Evolutionary conservation across 106 monocot species (phyloP).

Genomic region (Triglochin maritima): DNA sequence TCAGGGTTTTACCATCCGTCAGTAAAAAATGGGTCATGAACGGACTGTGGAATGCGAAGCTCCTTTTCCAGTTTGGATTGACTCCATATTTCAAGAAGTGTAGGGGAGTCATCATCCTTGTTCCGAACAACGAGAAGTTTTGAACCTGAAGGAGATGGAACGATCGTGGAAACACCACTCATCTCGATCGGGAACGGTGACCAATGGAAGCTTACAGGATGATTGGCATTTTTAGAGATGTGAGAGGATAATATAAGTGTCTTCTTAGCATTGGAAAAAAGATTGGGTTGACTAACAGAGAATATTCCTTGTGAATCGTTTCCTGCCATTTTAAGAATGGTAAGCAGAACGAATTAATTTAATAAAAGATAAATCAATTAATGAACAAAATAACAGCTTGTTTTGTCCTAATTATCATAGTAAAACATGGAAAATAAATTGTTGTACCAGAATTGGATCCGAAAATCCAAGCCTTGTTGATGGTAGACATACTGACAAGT

Average conservation of each 20-base stretch:
- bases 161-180: conserved; percentile 49
- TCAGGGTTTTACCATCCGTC: conserved; percentile 68
- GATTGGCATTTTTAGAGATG: conserved; percentile 35
- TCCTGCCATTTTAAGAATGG: conserved; percentile 20
- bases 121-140: conserved; percentile 81
- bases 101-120: conserved; percentile 57
- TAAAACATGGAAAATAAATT: background rate
- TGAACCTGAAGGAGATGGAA: conserved; percentile 84
- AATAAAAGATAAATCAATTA: conserved; percentile 5
- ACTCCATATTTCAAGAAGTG: conserved; percentile 76
- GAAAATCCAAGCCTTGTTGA: conserved; percentile 80
- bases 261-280: conserved; percentile 59
- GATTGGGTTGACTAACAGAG: conserved; percentile 58
- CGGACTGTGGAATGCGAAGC: conserved; percentile 58
- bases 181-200: conserved; percentile 91
- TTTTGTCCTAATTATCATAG: background rate
- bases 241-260: conserved; percentile 54
- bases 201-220: conserved; percentile 61
- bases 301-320: conserved; percentile 55
- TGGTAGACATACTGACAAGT: conserved; percentile 47
- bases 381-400: background rate
- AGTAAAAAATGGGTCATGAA: conserved; percentile 69
- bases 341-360: background rate
- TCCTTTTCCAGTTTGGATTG: conserved; percentile 55
- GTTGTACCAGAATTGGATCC: conserved; percentile 53